Base-by-base conservation (phyloP, 306 rosid species). In the Elaeagnus macrophylla region DNA sequence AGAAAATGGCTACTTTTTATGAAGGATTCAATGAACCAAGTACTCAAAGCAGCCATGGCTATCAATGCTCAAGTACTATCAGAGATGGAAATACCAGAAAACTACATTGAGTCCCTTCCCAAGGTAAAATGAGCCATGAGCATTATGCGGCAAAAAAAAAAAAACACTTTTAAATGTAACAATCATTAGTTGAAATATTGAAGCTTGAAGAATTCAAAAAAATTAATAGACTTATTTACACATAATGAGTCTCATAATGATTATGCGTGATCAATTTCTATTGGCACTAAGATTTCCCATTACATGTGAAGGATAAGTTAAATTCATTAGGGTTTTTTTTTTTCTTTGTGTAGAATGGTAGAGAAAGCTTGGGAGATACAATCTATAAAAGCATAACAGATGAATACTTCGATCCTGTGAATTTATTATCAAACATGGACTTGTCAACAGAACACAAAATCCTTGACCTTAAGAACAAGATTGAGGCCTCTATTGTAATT, bases 41-140 rank as follows among this genome's bases (percentile, higher is more conserved):
- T 84, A 14, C 79, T 93, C 4, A 93, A 87, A 74, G 99, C 95
- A 67, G 86, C 99, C 77, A 84, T 84, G 95, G 95, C 99, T 0
- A 87, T 93, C n/a, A 93, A 93, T 67, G 88, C 95, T 54, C 95
- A 87, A 74, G 76, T 82, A 2, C 68, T 93, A 8, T 71, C 89
- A 20, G 95, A 89, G 63, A 89, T 85, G 86, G 93, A 54, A 53
- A 71, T 89, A 32, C 95, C 95, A 37, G 97, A 89, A 0, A 89
- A 68, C 81, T 85, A 89, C 75, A 89, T 82, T 14, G 97, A 89
- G 37, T 78, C 93, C 49, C 95, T 89, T 17, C 97, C 97, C 20
- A 89, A 89, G 84, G 97, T 80, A 78, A 20, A 66, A 16, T 7
- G 38, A 9, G 11, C n/a, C 7, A 10, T n/a, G 37, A 11, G 49